Percentiles rank a stretch among this genome's conserved stretches.
Evolutionary conservation across 495 filamentous ascomycete species (phyloP).

Genomic region (Neurospora sp.): DNA sequence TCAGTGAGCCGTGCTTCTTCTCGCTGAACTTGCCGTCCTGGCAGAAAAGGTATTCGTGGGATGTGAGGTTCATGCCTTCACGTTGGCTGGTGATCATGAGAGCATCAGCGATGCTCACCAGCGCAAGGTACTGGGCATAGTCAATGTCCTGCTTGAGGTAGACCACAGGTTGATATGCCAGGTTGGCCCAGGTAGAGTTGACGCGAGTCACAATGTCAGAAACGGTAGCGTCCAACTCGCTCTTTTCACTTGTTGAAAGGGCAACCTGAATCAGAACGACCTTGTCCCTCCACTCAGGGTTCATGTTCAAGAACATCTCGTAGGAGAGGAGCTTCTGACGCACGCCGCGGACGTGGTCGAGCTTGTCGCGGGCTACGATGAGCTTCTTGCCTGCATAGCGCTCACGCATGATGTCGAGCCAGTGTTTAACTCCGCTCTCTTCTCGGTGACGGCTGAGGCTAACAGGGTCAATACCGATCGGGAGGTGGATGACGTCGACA

Average conservation of each 20-base stretch:
- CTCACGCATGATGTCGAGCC: slow-evolving; percentile 68
- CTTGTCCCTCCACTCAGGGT: slow-evolving; percentile 78
- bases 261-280: slow-evolving; percentile 89
- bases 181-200: slow-evolving; percentile 75
- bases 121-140: slow-evolving; percentile 79
- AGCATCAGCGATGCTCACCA: slow-evolving; percentile 78
- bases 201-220: slow-evolving; percentile 89
- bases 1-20: slow-evolving; percentile 76
- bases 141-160: slow-evolving; percentile 90
- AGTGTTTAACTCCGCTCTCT: slow-evolving; percentile 59
- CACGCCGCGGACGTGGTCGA: slow-evolving; percentile 83
- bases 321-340: slow-evolving; percentile 86
- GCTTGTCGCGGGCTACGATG: slow-evolving; percentile 86
- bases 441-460: slow-evolving; percentile 62
- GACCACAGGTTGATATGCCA: slow-evolving; percentile 84
- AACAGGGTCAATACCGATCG: slow-evolving; percentile 76
- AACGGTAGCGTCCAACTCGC: slow-evolving; percentile 74
- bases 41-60: slow-evolving; percentile 85
- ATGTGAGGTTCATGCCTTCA: slow-evolving; percentile 92
- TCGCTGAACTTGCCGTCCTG: slow-evolving; percentile 68
- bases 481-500: slow-evolving; percentile 67
- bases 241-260: slow-evolving; percentile 75
- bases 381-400: slow-evolving; percentile 76
- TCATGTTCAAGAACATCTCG: slow-evolving; percentile 86
- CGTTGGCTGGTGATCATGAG: slow-evolving; percentile 88